phyloP scores from a whole-genome alignment of 1,139 yeast species.

The Candida albicans region DNA sequence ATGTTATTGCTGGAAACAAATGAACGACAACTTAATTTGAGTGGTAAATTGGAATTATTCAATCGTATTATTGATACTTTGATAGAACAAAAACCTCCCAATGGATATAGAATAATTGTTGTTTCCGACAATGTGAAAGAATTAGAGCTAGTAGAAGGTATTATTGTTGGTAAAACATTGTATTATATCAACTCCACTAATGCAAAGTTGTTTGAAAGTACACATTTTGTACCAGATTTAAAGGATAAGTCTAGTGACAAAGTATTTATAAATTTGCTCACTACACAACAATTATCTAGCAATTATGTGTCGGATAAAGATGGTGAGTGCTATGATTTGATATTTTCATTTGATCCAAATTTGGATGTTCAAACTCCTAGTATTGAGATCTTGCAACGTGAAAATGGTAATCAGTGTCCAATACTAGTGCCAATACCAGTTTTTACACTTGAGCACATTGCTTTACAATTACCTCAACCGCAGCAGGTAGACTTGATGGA shows the following conservation, averaged over 20 bases:
- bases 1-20: slow-evolving; percentile 64
- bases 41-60: slow-evolving; percentile 60
- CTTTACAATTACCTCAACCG: slow-evolving; percentile 26
- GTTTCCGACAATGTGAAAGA: slow-evolving; percentile 65
- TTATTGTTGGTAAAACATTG: slow-evolving; percentile 59
- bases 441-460: slow-evolving; percentile 38
- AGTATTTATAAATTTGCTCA: slow-evolving; percentile 25
- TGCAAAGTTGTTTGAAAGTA: slow-evolving; percentile 53
- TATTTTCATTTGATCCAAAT: slow-evolving; percentile 60
- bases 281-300: slow-evolving; percentile 41
- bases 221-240: slow-evolving; percentile 10
- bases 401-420: slow-evolving; percentile 25
- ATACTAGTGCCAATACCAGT: slow-evolving; percentile 41
- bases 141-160: slow-evolving; percentile 67
- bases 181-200: slow-evolving; percentile 63
- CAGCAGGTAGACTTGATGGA: slow-evolving; percentile 15
- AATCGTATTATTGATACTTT: slow-evolving; percentile 48
- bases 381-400: slow-evolving; percentile 34
- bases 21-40: slow-evolving; percentile 50
- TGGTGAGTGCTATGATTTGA: slow-evolving; percentile 36
- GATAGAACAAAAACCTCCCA: slow-evolving; percentile 17
- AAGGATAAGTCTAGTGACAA: not conserved
- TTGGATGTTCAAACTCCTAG: slow-evolving; percentile 46
- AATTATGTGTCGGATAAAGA: slow-evolving; percentile 30
- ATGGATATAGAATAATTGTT: slow-evolving; percentile 41